Evolutionary conservation across 345 rosid species (phyloP).

Genomic region (Firmiana major): DNA sequence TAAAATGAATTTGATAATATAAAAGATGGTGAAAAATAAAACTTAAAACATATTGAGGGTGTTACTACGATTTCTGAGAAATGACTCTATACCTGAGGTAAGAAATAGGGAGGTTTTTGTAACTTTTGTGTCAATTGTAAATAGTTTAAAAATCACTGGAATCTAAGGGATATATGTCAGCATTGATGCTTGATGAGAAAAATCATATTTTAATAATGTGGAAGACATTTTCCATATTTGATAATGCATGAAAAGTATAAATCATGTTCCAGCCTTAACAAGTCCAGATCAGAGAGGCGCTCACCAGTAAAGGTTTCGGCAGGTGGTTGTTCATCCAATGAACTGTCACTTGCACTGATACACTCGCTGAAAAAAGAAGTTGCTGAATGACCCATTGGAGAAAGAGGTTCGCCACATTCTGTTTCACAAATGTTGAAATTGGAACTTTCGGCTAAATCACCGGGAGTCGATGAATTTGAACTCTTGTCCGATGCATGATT

Average conservation of each 20-base stretch:
- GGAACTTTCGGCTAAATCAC: constrained; percentile 49
- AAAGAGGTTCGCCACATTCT: constrained; percentile 49
- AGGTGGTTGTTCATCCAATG: constrained; percentile 57
- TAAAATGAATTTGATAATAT: background rate
- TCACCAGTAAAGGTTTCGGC: constrained; percentile 41
- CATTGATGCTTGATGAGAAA: background rate
- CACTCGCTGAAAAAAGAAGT: constrained; percentile 57
- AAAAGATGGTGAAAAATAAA: background rate
- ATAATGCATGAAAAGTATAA: constrained; percentile 2
- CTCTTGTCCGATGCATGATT: constrained; percentile 63
- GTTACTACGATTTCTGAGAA: background rate
- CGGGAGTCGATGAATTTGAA: constrained; percentile 61
- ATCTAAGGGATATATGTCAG: background rate
- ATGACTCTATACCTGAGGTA: background rate
- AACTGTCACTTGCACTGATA: constrained; percentile 51
- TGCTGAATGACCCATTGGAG: constrained; percentile 61
- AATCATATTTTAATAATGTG: background rate
- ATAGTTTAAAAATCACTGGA: background rate
- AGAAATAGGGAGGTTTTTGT: background rate
- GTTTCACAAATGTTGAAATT: constrained; percentile 43
- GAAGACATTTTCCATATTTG: background rate
- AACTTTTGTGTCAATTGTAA: background rate
- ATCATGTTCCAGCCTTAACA: constrained; percentile 7
- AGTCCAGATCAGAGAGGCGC: constrained; percentile 19
- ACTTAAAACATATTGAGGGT: background rate